A percentile compares a stretch with the other conserved stretches of the same genome.
These are phyloP conservation scores for Mycena crocata DNA, from an alignment of 768 basidiomycete genomes.

Conservation along the genomic window DNA sequence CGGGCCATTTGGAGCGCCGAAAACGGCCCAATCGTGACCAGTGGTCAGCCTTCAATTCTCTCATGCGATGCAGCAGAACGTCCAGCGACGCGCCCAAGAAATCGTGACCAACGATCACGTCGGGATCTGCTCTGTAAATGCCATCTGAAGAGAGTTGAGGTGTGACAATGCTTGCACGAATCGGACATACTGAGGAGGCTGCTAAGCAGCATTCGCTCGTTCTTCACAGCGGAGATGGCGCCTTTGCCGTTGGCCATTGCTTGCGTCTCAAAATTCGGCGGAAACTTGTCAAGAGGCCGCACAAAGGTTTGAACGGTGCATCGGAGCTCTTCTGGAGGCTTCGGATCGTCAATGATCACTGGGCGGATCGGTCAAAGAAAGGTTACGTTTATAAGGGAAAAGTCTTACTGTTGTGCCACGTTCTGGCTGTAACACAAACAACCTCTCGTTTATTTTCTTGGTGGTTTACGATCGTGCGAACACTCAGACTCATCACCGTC, in stretches of 20 bases:
- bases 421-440: constrained; percentile 84
- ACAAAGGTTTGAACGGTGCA: constrained; percentile 90
- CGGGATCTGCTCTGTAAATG: constrained; percentile 90
- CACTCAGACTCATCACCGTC: constrained; percentile 89
- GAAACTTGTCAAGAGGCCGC: constrained; percentile 89
- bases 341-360: constrained; percentile 93
- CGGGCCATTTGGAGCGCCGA: constrained; percentile 85
- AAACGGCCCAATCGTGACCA: constrained; percentile 96
- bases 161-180: constrained; percentile 3
- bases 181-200: constrained; percentile 72
- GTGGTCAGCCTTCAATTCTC: constrained; percentile 89
- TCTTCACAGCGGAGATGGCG: constrained; percentile 76
- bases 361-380: neutral
- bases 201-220: constrained; percentile 89
- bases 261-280: constrained; percentile 81
- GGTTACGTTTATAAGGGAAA: neutral
- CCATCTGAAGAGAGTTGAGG: constrained; percentile 57
- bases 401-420: constrained; percentile 77
- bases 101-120: constrained; percentile 94
- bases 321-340: constrained; percentile 87
- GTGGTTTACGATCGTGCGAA: constrained; percentile 94
- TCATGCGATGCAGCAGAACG: constrained; percentile 90
- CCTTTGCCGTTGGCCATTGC: constrained; percentile 76
- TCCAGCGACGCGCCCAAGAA: constrained; percentile 92
- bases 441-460: constrained; percentile 94